These are phyloP conservation scores for Amaranthus cruentus DNA, from an alignment of 148 eudicot species.

Conservation along the genomic window DNA sequence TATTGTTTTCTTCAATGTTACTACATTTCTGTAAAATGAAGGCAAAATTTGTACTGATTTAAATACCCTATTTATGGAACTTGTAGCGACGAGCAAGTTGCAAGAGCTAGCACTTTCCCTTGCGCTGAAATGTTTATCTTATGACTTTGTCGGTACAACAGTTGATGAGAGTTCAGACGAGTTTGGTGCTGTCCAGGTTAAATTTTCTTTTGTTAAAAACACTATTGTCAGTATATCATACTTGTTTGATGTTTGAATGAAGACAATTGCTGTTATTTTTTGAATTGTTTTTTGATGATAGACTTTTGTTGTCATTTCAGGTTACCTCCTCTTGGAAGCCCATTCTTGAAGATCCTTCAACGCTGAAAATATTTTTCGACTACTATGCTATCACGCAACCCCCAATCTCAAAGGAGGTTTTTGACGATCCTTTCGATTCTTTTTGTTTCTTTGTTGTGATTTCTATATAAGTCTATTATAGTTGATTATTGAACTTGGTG, in stretches of 20 bases:
- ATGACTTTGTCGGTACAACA: conserved; percentile 88
- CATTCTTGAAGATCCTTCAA: conserved; percentile 75
- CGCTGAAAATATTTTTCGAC: conserved; percentile 84
- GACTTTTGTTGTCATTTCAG: conserved; percentile 34
- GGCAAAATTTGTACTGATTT: background rate
- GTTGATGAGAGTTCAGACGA: conserved; percentile 96
- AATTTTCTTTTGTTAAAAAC: background rate
- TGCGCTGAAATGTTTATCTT: conserved; percentile 78
- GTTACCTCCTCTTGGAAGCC: conserved; percentile 81
- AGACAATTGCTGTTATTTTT: background rate
- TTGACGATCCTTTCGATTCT: conserved; percentile 16
- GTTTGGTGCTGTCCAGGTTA: conserved; percentile 89
- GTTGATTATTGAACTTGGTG: background rate
- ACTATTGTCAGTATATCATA: background rate
- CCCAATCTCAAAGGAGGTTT: conserved; percentile 84
- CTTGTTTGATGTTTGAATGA: conserved; percentile 8
- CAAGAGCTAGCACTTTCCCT: conserved; percentile 88
- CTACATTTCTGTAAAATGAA: background rate
- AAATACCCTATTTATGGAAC: conserved; percentile 10
- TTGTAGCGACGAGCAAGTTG: conserved; percentile 60
- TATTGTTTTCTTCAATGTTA: background rate
- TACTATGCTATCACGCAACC: conserved; percentile 77
- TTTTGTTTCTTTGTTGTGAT: background rate
- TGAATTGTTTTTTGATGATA: conserved; percentile 14
- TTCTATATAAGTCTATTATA: background rate